Base-by-base conservation (phyloP, 2,329 filamentous ascomycete species). In the Arthrobotrys pseudoclavata region DNA sequence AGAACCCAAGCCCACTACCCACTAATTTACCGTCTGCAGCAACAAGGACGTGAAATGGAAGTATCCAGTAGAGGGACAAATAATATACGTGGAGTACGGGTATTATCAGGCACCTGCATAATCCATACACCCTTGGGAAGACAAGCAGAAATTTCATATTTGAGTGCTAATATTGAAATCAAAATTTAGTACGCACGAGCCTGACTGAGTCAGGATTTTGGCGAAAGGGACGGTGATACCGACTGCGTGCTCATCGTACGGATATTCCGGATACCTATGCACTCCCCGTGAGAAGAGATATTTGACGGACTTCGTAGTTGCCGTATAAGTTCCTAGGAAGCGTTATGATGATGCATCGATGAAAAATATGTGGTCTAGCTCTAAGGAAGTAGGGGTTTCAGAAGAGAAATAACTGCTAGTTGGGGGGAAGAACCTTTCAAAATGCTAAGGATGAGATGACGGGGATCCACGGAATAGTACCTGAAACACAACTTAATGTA, bases 211-310 rank as follows among this genome's bases (percentile, higher is more conserved):
- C 12, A 50, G 50, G 20, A 62, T 76, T 12, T 22, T 57, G 34
- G 72, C 72, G 9, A 70, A 70, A 29, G 72, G 72, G n/a, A 76
- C 72, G 10, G 31, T 67, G 15, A 62, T 70, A 50, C 72, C 66
- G 13, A 70, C 48, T 26, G 72, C 15, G 3, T 76, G 72, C n/a
- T 22, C 72, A 4, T 13, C 48, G 10, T 66, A 37, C 20, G 72
- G 61, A 15, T 66, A 76, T 45, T 70, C 64, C n/a, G 72, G 72
- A n/a, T 76, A 76, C n/a, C 63, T 52, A 24, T 76, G 72, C 31
- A 48, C 66, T 45, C 72, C 72, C 5, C 72, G 60, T 29, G 66
- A 76, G 18, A 76, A 66, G 18, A 70, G 66, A 42, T 70, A 70
- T 24, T 42, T 76, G 40, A 76, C 66, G 1, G 66, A 66, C 45